phyloP scores from a whole-genome alignment of 495 filamentous ascomycete genomes.

The Tuber magnatum region DNA sequence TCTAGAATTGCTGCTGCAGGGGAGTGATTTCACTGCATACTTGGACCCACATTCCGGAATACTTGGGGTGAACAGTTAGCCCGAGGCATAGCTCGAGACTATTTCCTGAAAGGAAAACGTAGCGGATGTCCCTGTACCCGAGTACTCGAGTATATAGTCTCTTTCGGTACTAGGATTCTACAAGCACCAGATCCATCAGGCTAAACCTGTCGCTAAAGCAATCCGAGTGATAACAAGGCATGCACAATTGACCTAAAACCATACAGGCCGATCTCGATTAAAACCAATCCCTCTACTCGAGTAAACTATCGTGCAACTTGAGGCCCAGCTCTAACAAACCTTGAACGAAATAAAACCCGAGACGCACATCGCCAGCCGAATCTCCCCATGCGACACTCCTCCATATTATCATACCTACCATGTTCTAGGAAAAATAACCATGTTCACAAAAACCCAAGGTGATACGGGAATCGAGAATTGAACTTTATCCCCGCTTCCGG shows the following conservation, averaged over 20 bases:
- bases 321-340: neutral
- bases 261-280: neutral
- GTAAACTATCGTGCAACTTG: neutral
- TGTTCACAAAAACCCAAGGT: neutral
- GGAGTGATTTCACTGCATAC: neutral
- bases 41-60: neutral
- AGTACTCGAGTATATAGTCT: too few relatives aligned
- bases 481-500: neutral
- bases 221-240: neutral
- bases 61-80: neutral
- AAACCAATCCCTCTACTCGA: neutral
- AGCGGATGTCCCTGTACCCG: neutral
- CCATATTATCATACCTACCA: neutral
- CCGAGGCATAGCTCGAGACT: neutral
- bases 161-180: neutral
- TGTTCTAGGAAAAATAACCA: neutral
- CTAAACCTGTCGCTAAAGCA: neutral
- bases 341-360: neutral
- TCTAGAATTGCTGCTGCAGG: neutral
- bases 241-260: neutral
- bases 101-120: neutral
- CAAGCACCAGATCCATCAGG: neutral
- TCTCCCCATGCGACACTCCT: neutral
- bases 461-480: neutral
- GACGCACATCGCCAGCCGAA: neutral